Evolutionary conservation across 768 basidiomycete genomes (phyloP).

Genomic region (Boletus edulis): DNA sequence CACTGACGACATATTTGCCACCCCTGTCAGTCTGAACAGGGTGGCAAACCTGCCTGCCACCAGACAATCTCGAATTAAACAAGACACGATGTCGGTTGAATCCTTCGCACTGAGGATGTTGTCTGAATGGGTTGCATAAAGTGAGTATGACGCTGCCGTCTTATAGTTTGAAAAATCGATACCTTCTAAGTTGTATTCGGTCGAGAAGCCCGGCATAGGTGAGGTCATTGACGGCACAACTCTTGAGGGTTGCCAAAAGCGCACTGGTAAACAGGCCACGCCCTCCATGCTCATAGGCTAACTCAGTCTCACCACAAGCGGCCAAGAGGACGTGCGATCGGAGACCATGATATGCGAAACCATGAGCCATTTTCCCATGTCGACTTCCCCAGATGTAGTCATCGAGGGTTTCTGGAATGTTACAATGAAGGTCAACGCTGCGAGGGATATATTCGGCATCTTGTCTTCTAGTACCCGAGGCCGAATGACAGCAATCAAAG

Average conservation of each 20-base stretch:
- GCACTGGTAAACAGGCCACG: constrained; percentile 27
- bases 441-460: constrained; percentile 8
- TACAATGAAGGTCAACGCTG: neutral
- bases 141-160: neutral
- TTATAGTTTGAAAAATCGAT: constrained; percentile 14
- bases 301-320: constrained; percentile 38
- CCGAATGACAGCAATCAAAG: constrained; percentile 46
- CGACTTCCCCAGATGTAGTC: constrained; percentile 18
- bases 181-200: neutral
- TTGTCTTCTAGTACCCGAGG: constrained; percentile 33
- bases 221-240: constrained; percentile 7
- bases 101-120: constrained; percentile 32
- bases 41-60: constrained; percentile 6
- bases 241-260: constrained; percentile 16
- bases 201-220: constrained; percentile 25
- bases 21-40: neutral
- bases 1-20: constrained; percentile 17
- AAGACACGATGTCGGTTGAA: constrained; percentile 18
- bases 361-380: neutral
- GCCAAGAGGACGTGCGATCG: constrained; percentile 43
- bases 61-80: constrained; percentile 21
- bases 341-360: constrained; percentile 28
- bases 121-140: constrained; percentile 7
- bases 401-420: constrained; percentile 25
- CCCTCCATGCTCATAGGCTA: constrained; percentile 30